Evolutionary conservation across 2,329 filamentous ascomycete species (phyloP).

Genomic region (Fusarium liriodendri): DNA sequence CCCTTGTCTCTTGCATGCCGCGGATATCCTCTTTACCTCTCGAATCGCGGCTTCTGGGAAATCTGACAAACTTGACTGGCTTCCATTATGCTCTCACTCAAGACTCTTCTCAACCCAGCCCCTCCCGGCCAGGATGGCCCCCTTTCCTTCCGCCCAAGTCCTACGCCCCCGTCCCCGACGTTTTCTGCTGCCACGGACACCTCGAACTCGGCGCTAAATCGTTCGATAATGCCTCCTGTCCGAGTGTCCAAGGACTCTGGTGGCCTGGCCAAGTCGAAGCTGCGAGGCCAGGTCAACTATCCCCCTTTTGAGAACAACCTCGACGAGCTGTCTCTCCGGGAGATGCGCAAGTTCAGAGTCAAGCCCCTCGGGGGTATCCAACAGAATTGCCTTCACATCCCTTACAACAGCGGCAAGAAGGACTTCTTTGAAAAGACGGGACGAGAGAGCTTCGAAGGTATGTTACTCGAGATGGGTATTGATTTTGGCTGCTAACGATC

Average conservation of each 20-base stretch:
- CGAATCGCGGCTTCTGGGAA: neutral
- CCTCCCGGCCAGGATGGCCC: constrained; percentile 55
- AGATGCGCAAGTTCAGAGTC: constrained; percentile 74
- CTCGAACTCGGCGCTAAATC: constrained; percentile 12
- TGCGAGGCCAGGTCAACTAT: constrained; percentile 77
- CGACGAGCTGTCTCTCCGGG: constrained; percentile 64
- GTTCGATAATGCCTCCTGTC: constrained; percentile 21
- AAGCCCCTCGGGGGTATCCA: constrained; percentile 72
- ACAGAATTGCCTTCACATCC: constrained; percentile 79
- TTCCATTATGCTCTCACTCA: constrained; percentile 70
- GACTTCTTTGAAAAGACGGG: constrained; percentile 88
- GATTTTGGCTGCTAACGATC: constrained; percentile 11
- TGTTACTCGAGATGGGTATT: constrained; percentile 16
- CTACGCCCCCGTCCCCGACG: constrained; percentile 38
- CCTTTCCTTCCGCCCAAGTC: constrained; percentile 52
- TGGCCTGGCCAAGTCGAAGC: constrained; percentile 63
- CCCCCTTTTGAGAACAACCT: constrained; percentile 76
- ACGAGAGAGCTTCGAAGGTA: constrained; percentile 89
- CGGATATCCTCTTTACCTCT: constrained; percentile 8
- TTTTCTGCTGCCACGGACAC: constrained; percentile 18
- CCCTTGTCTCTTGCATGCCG: constrained; percentile 20
- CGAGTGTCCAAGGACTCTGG: constrained; percentile 60
- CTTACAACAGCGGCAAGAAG: constrained; percentile 96
- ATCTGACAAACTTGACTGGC: constrained; percentile 29
- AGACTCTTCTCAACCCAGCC: constrained; percentile 74